phyloP scores from a whole-genome alignment of 2,329 filamentous ascomycete genomes.

The Pestalotiopsis sp. region DNA sequence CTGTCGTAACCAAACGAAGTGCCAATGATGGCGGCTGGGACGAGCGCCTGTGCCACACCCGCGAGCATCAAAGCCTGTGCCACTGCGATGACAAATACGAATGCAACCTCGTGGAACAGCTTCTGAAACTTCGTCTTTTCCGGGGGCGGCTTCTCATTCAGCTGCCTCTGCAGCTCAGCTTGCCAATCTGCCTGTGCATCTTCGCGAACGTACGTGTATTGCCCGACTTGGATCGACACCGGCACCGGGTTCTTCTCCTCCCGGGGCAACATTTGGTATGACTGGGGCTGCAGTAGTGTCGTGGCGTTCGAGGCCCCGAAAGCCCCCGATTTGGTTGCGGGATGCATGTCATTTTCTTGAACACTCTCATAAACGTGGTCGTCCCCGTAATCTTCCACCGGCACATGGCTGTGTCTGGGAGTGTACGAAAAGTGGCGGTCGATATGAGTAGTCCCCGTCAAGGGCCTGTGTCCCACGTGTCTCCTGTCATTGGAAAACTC shows the following conservation, averaged over 20 bases:
- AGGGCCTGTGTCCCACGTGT: neutral
- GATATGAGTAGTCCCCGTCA: neutral
- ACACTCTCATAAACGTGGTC: neutral
- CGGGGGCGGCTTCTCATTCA: neutral
- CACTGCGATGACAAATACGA: conserved; percentile 2
- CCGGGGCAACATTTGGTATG: neutral
- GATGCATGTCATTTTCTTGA: neutral
- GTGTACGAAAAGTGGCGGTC: neutral
- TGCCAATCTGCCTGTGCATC: neutral
- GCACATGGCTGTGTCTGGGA: neutral
- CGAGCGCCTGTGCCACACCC: conserved; percentile 30
- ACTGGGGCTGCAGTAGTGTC: neutral
- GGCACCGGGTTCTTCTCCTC: neutral
- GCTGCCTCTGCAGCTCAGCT: neutral
- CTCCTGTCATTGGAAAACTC: neutral
- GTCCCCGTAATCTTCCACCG: neutral
- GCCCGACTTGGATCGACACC: neutral
- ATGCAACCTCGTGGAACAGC: neutral
- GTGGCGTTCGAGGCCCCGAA: conserved; percentile 4
- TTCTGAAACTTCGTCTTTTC: neutral
- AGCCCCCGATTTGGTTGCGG: neutral
- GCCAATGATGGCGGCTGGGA: conserved; percentile 39
- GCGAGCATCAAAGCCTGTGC: conserved; percentile 10
- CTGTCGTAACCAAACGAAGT: conserved; percentile 39
- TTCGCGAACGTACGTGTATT: conserved; percentile 4